Percentiles rank a stretch among this genome's conserved stretches.
These are phyloP conservation scores for Dothiorella sarmentorum DNA, from an alignment of 2,329 filamentous ascomycete species.

Conservation along the genomic window DNA sequence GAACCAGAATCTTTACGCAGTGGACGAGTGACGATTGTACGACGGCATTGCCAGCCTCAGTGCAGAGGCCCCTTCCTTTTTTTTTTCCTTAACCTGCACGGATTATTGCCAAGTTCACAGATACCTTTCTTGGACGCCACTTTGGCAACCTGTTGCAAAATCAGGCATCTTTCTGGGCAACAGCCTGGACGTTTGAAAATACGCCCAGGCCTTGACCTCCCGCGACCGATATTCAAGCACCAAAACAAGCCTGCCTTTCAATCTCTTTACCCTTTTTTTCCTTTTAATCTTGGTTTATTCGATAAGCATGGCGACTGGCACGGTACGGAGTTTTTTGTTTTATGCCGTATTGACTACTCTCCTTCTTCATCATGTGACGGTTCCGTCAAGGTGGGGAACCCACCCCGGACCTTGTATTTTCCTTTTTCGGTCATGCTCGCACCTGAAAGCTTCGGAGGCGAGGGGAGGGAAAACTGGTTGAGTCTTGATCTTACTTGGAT, in stretches of 20 bases:
- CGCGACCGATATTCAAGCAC: neutral
- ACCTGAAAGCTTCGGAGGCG: too few relatives aligned
- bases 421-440: too few relatives aligned
- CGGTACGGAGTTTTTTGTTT: conserved; percentile 9
- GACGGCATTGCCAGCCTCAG: neutral
- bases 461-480: too few relatives aligned
- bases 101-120: neutral
- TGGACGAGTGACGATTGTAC: conserved; percentile 60
- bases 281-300: neutral
- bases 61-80: neutral
- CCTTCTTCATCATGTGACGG: too few relatives aligned
- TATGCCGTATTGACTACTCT: too few relatives aligned
- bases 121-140: neutral
- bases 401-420: too few relatives aligned
- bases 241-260: neutral
- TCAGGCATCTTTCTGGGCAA: neutral
- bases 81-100: neutral
- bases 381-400: too few relatives aligned
- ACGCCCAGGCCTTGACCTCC: neutral
- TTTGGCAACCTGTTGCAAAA: neutral
- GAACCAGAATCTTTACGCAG: conserved; percentile 80
- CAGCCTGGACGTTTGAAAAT: neutral
- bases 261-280: neutral
- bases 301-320: conserved; percentile 16
- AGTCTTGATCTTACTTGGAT: too few relatives aligned